phyloP scores from a whole-genome alignment of 208 protist genomes.

The Porcisia deanei region DNA sequence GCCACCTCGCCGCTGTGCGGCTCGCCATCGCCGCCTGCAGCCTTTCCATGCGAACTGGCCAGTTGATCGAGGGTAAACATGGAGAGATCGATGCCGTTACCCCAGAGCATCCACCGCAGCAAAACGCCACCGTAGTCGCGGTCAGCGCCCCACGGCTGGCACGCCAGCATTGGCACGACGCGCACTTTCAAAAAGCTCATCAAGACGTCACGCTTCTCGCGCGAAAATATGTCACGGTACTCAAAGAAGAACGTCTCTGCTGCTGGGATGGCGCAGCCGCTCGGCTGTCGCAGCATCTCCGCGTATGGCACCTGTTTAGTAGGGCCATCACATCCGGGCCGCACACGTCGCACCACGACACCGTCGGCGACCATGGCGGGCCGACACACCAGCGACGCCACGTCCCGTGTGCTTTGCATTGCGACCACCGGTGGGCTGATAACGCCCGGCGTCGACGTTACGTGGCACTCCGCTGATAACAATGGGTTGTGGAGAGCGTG shows the following conservation, averaged over 20 bases:
- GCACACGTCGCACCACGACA: slow-evolving; percentile 27
- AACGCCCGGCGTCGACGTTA: slow-evolving; percentile 30
- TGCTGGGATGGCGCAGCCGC: slow-evolving; percentile 20
- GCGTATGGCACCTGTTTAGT: slow-evolving; percentile 26
- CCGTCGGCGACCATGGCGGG: slow-evolving; percentile 26
- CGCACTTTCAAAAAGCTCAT: slow-evolving; percentile 56
- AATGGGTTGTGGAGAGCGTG: slow-evolving; percentile 59
- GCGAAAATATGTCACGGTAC: slow-evolving; percentile 78
- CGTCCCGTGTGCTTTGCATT: slow-evolving; percentile 25
- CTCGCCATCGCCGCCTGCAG: slow-evolving; percentile 3
- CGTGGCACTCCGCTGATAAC: slow-evolving; percentile 37
- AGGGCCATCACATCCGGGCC: not conserved
- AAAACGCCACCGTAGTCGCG: slow-evolving; percentile 53
- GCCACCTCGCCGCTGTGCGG: slow-evolving; percentile 6
- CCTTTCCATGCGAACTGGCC: slow-evolving; percentile 23
- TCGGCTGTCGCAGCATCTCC: slow-evolving; percentile 24
- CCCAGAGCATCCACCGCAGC: slow-evolving; percentile 88
- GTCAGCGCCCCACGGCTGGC: slow-evolving; percentile 57
- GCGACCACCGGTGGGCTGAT: slow-evolving; percentile 31
- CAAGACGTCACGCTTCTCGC: slow-evolving; percentile 73
- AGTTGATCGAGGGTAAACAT: slow-evolving; percentile 90
- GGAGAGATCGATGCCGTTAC: slow-evolving; percentile 84
- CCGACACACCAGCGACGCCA: slow-evolving; percentile 16
- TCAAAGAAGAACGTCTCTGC: slow-evolving; percentile 39
- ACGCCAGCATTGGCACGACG: slow-evolving; percentile 81